Evolutionary conservation across 2,329 filamentous ascomycete genomes (phyloP), one percentile per base, ranked within the genome.

Genomic region (Colletotrichum sp.): DNA sequence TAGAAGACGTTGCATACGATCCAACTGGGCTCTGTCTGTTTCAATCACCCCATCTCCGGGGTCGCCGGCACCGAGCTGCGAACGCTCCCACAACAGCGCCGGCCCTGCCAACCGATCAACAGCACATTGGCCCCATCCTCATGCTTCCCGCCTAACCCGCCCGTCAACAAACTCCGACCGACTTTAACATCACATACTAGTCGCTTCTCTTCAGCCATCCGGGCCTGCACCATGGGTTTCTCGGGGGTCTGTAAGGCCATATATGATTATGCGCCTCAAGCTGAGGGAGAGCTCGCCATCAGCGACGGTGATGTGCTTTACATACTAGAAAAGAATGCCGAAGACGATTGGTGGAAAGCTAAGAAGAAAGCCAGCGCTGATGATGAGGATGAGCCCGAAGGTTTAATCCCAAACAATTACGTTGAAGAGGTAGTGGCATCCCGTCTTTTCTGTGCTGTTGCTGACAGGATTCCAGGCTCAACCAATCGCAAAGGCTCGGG

Each of bases 401-500:
- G 96, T 76, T 86, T 98, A 82, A 93, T 99, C 75, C 97, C 97
- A 16, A 96, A 94, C 83, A 99, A 98, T 84, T 99, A 99, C 84
- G 90, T 99, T 72, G 94, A 98, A 88, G 93, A 97, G 93, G 96
- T 98, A 81, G 60, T 27, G 34, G 36, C 55, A 22, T 55, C 16
- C 9, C 15, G 8, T n/a, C 28, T 15, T 12, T 15, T 4, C 43
- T 43, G 18, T 25, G n/a, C 10, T 18, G 32, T 15, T 13, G 55
- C 32, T 25, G 13, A n/a, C 60, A 70, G 16, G 18, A 3, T 9
- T 48, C 70, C 78, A 93, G 90, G 91, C 92, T 74, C 85, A 88
- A 83, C 91, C 93, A 27, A 83, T 89, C 77, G 78, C 67, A 16
- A 90, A 93, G 79, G 97, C 96, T 66, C 96, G 94, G 84, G 95